phyloP scores from a whole-genome alignment of 139 green algal genomes.

The Limnomonas spitsbergensis region DNA sequence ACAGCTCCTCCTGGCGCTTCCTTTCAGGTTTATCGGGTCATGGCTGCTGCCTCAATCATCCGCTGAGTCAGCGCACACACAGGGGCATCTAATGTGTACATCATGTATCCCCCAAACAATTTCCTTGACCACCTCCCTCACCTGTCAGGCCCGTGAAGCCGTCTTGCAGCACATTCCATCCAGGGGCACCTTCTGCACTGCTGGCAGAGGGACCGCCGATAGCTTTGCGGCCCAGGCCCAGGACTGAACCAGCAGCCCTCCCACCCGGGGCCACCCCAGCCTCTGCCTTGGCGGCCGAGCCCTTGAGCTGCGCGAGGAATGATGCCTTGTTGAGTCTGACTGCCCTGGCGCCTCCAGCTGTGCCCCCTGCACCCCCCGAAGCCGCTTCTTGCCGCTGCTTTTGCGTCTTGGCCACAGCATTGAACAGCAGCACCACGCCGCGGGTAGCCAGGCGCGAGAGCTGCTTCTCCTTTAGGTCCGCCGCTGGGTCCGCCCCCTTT shows the following conservation, averaged over 20 bases:
- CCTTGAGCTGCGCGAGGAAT: constrained; percentile 71
- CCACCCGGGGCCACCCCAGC: background rate
- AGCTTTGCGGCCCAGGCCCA: constrained; percentile 7
- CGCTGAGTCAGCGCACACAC: too few species aligned
- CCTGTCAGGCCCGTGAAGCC: constrained; percentile 58
- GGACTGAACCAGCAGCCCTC: constrained; percentile 21
- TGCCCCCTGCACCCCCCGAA: background rate
- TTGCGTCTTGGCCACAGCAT: constrained; percentile 80
- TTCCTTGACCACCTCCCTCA: too few species aligned
- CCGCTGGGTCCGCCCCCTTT: constrained; percentile 61
- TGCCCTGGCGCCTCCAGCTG: constrained; percentile 31
- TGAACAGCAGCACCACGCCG: constrained; percentile 87
- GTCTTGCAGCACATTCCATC: constrained; percentile 73
- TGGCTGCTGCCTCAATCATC: too few species aligned
- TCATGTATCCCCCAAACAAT: too few species aligned
- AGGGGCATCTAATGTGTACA: too few species aligned
- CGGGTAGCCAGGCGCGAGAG: constrained; percentile 66
- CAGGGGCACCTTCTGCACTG: constrained; percentile 7
- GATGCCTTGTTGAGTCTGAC: constrained; percentile 56
- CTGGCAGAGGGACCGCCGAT: background rate
- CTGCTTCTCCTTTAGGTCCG: constrained; percentile 66
- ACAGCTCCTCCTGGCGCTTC: too few species aligned
- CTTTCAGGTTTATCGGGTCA: too few species aligned
- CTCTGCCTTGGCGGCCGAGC: background rate
- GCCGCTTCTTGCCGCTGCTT: constrained; percentile 13